Evolutionary conservation across 2,329 filamentous ascomycete species (phyloP), one percentile per base, ranked within the genome.

Genomic region (Xylaria sp.): DNA sequence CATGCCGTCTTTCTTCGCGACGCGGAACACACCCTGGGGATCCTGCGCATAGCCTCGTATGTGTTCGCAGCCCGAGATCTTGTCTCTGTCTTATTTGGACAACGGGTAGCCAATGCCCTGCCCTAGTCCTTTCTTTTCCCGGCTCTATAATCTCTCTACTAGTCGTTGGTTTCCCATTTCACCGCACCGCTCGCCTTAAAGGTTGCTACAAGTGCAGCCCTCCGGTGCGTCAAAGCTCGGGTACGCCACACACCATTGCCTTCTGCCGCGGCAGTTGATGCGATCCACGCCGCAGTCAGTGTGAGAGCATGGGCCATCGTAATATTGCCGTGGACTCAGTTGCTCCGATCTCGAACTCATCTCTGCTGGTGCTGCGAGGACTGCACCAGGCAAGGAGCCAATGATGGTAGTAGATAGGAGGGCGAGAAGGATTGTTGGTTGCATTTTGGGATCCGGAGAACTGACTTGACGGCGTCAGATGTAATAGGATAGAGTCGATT

Each of bases 261-360:
- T 24, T 4, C n/a, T 53, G 3, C 39, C 21, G 39, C 64, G 64
- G 60, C 67, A 69, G 56, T 69, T 66, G 48, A 58, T 39, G 12
- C 45, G 59, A 19, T 2, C 53, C 4, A 27, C 59, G 7, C 67
- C 67, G 47, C 67, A 69, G 32, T 69, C 55, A 11, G 67, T 69
- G 34, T 67, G 54, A 45, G 56, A 62, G 50, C 67, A 69, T 4
- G 67, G 67, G 14, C 67, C 67, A 45, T 61, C 34, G 34, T 68
- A 68, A 48, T 61, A 64, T 17, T 66, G 50, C 30, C 67, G 67
- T 27, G 55, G 5, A 48, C 9, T 19, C 12, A 58, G 24, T 11
- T 45, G n/a, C 24, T 19, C 36, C 19, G n/a, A 39, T 24, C 42
- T 58, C 14, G 27, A 3, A 54, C 9, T 32, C 9, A 42, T 48